Evolutionary conservation across 2,329 filamentous ascomycete species (phyloP).

Genomic region (Monilinia laxa): DNA sequence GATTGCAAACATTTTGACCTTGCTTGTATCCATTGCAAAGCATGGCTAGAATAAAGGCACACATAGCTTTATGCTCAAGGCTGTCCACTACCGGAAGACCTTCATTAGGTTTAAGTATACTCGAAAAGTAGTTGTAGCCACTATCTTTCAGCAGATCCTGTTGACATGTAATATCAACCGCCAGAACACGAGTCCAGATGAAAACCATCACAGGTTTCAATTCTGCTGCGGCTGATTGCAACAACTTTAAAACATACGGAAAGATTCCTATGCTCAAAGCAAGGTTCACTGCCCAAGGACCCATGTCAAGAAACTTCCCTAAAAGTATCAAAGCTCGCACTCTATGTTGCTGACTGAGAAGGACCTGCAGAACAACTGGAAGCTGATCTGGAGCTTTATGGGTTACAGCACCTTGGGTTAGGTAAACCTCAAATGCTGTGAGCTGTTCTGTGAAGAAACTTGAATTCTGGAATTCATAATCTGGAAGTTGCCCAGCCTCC

Average conservation of each 20-base stretch:
- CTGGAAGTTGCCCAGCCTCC: conserved; percentile 59
- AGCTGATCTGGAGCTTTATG: conserved; percentile 91
- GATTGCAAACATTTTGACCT: conserved; percentile 87
- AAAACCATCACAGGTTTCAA: conserved; percentile 99
- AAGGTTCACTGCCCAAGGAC: conserved; percentile 97
- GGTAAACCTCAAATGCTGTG: conserved; percentile 94
- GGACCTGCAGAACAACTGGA: conserved; percentile 91
- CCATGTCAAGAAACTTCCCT: conserved; percentile 90
- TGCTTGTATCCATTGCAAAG: conserved; percentile 94
- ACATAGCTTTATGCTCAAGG: conserved; percentile 97
- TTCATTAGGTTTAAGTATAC: conserved; percentile 82
- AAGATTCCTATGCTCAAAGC: conserved; percentile 98
- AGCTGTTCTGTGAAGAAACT: conserved; percentile 96
- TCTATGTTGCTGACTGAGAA: conserved; percentile 92
- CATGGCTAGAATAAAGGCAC: conserved; percentile 94
- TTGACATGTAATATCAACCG: conserved; percentile 92
- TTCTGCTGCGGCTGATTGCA: conserved; percentile 92
- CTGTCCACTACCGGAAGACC: conserved; percentile 82
- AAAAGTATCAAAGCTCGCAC: conserved; percentile 87
- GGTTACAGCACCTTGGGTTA: conserved; percentile 77
- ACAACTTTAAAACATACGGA: conserved; percentile 93
- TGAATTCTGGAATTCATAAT: conserved; percentile 94
- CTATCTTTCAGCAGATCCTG: conserved; percentile 94
- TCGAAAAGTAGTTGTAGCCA: conserved; percentile 94
- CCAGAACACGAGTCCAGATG: conserved; percentile 95